A percentile compares a stretch with the other conserved stretches of the same genome.
Evolutionary conservation across 2,329 filamentous ascomycete species (phyloP).

Genomic region (Hymenoscyphus infarciens): DNA sequence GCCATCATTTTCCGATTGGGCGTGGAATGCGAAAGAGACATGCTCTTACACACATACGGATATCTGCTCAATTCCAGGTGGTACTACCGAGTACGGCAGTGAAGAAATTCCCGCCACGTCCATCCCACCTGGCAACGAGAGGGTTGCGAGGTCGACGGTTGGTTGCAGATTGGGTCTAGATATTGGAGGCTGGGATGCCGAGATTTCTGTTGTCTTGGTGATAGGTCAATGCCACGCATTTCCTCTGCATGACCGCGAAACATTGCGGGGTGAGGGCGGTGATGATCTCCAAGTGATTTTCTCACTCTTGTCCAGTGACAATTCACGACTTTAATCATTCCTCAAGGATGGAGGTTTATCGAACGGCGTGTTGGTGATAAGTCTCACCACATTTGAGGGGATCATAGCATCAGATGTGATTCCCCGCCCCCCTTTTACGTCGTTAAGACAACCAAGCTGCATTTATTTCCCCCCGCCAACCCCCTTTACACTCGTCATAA

Average conservation of each 20-base stretch:
- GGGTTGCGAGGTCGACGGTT: conserved; percentile 2
- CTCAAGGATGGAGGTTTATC: not conserved
- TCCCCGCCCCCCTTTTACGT: not conserved
- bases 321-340: not conserved
- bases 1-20: not conserved
- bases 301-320: not conserved
- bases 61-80: not conserved
- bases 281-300: not conserved
- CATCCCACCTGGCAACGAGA: conserved; percentile 6
- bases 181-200: conserved; percentile 3
- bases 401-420: not conserved
- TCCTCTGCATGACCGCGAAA: conserved; percentile 11
- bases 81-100: not conserved
- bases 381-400: not conserved
- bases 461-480: not conserved
- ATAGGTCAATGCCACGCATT: conserved; percentile 15
- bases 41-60: not conserved
- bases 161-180: conserved; percentile 3
- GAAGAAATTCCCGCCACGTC: not conserved
- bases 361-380: not conserved
- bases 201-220: conserved; percentile 1
- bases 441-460: not conserved
- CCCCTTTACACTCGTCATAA: not conserved
- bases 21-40: not conserved
- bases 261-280: conserved; percentile 13